Percentiles rank a stretch among this genome's conserved stretches.
These are phyloP conservation scores for Coemansia sp. DNA, from an alignment of 192 early-diverging fungal species.

Conservation along the genomic window DNA sequence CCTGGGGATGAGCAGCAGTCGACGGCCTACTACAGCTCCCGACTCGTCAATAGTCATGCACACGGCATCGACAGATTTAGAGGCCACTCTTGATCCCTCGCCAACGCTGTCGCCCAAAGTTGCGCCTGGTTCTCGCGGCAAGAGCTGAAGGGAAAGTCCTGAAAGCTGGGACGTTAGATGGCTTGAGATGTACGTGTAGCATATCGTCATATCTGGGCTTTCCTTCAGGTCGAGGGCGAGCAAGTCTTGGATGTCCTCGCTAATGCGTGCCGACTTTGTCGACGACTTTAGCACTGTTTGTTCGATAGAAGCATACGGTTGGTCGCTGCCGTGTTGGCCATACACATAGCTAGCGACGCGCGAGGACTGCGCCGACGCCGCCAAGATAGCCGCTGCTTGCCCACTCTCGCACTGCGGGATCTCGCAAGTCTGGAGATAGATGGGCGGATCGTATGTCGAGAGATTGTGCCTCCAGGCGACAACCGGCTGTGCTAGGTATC, in stretches of 20 bases:
- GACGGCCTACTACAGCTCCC: slow-evolving; percentile 26
- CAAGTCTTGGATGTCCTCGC: slow-evolving; percentile 22
- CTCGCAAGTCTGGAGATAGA: slow-evolving; percentile 16
- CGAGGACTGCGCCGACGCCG: slow-evolving; percentile 23
- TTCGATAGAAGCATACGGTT: slow-evolving; percentile 30
- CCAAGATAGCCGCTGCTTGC: slow-evolving; percentile 17
- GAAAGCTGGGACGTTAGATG: slow-evolving; percentile 21
- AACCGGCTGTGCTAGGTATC: slow-evolving; percentile 35
- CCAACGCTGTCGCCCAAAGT: neutral
- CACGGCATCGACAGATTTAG: neutral
- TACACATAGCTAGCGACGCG: slow-evolving; percentile 25
- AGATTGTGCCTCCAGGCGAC: slow-evolving; percentile 28
- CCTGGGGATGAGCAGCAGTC: slow-evolving; percentile 5
- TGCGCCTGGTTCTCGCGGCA: neutral
- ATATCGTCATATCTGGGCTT: slow-evolving; percentile 15
- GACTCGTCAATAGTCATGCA: slow-evolving; percentile 33
- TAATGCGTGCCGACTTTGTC: neutral
- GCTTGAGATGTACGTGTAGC: slow-evolving; percentile 12
- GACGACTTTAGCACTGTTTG: slow-evolving; percentile 29
- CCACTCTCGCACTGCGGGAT: slow-evolving; percentile 17
- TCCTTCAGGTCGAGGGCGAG: slow-evolving; percentile 36
- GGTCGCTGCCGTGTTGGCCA: slow-evolving; percentile 20
- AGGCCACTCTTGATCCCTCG: neutral
- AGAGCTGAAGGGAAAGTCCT: slow-evolving; percentile 14
- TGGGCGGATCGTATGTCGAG: slow-evolving; percentile 18